A percentile compares a stretch with the other conserved stretches of the same genome.
phyloP scores from a whole-genome alignment of 1,284 basidiomycete species.

The Entoloma clypeatum region DNA sequence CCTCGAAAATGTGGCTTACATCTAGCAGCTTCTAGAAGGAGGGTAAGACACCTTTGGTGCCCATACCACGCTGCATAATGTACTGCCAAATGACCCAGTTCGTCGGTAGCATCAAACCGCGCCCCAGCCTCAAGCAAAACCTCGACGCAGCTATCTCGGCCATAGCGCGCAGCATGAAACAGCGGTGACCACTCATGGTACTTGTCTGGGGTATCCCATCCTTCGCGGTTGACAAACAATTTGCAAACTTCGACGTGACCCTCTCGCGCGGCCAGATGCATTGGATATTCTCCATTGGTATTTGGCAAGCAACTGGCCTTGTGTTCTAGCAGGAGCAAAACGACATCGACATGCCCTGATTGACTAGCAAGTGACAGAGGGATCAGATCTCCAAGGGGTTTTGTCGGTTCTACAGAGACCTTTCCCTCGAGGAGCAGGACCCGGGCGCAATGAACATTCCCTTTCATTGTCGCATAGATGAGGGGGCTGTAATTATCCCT shows the following conservation, averaged over 20 bases:
- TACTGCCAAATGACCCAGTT: constrained; percentile 81
- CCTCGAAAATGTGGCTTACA: constrained; percentile 22
- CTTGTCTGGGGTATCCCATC: constrained; percentile 91
- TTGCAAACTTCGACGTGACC: constrained; percentile 85
- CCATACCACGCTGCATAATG: constrained; percentile 99
- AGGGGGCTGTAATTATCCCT: constrained; percentile 94
- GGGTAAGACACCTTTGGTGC: constrained; percentile 74
- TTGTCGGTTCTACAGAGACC: constrained; percentile 54
- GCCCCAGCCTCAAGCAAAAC: constrained; percentile 80
- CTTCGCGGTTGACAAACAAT: constrained; percentile 71
- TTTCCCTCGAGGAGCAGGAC: constrained; percentile 70
- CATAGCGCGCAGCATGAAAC: constrained; percentile 92
- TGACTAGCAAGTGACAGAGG: constrained; percentile 91
- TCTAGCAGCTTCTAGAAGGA: constrained; percentile 57
- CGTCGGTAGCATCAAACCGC: constrained; percentile 75
- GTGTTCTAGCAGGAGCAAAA: constrained; percentile 70
- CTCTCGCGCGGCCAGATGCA: constrained; percentile 96
- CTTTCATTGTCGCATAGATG: constrained; percentile 89
- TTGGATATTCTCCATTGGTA: constrained; percentile 93
- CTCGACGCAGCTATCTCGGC: constrained; percentile 73
- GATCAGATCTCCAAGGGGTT: constrained; percentile 68
- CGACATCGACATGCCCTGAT: constrained; percentile 85
- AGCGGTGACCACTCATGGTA: constrained; percentile 98
- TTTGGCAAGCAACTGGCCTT: constrained; percentile 83
- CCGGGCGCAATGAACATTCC: constrained; percentile 77